Percentiles rank a stretch among this genome's conserved stretches.
phyloP scores from a whole-genome alignment of 176 grass and related monocot species.

The Oryza rufipogon region DNA sequence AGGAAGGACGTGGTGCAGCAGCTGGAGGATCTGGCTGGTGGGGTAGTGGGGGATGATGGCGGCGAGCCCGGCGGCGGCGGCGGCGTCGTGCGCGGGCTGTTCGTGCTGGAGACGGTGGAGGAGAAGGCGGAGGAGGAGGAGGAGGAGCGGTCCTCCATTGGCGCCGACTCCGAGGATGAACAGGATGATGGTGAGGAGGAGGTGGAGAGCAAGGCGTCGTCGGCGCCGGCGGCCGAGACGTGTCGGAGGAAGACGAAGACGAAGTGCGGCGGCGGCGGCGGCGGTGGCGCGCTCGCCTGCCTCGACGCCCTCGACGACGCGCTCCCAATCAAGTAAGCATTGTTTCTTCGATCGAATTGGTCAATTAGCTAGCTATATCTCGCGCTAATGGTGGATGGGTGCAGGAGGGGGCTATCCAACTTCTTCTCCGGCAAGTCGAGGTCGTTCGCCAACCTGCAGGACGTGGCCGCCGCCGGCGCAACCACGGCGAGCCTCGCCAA shows the following conservation, averaged over 20 bases:
- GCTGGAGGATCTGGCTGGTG: constrained; percentile 15
- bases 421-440: constrained; percentile 98
- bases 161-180: constrained; percentile 30
- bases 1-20: constrained; percentile 58
- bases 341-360: background rate
- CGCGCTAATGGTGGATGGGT: background rate
- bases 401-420: constrained; percentile 88
- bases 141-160: constrained; percentile 46
- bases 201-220: constrained; percentile 29
- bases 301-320: constrained; percentile 75
- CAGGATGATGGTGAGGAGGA: constrained; percentile 46
- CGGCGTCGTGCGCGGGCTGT: constrained; percentile 31
- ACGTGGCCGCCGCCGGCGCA: constrained; percentile 43
- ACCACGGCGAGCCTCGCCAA: constrained; percentile 55
- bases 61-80: background rate
- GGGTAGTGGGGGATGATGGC: background rate
- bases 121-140: constrained; percentile 34
- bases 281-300: constrained; percentile 29
- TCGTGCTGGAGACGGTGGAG: constrained; percentile 54
- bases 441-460: constrained; percentile 86
- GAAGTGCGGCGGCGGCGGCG: constrained; percentile 9
- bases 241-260: background rate
- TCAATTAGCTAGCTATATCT: background rate
- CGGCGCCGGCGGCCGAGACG: background rate
- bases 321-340: constrained; percentile 65